These are phyloP conservation scores for Solanum ossicruentum DNA, from an alignment of 257 asterid genomes.

Conservation along the genomic window DNA sequence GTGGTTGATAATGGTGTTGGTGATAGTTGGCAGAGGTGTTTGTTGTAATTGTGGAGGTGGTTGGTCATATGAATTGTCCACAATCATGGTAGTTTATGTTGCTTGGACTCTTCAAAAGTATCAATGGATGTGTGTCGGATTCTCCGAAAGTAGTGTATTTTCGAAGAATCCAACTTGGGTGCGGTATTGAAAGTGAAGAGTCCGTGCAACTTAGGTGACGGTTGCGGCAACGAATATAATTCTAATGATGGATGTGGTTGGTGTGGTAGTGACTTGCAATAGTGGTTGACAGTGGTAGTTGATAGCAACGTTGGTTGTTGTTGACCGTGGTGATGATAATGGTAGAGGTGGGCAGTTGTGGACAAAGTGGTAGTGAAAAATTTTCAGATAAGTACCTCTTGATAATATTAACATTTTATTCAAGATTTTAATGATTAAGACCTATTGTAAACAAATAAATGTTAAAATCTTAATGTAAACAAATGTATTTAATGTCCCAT, in stretches of 20 bases:
- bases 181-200: too few species aligned
- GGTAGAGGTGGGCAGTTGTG: not conserved
- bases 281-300: not conserved
- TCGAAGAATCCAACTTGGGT: too few species aligned
- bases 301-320: not conserved
- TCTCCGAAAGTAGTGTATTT: too few species aligned
- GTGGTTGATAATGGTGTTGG: too few species aligned
- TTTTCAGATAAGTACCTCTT: not conserved
- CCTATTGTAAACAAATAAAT: not conserved
- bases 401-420: not conserved
- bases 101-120: too few species aligned
- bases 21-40: not conserved
- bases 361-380: not conserved
- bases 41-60: not conserved
- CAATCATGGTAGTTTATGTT: not conserved
- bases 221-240: not conserved
- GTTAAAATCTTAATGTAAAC: not conserved
- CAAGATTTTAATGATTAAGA: not conserved
- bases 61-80: not conserved
- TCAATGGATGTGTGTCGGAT: too few species aligned
- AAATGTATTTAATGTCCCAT: not conserved
- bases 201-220: not conserved
- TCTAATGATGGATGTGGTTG: not conserved
- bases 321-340: not conserved
- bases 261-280: not conserved